These are phyloP conservation scores for Phialophora expanda DNA, from an alignment of 2,329 filamentous ascomycete genomes.

Conservation along the genomic window DNA sequence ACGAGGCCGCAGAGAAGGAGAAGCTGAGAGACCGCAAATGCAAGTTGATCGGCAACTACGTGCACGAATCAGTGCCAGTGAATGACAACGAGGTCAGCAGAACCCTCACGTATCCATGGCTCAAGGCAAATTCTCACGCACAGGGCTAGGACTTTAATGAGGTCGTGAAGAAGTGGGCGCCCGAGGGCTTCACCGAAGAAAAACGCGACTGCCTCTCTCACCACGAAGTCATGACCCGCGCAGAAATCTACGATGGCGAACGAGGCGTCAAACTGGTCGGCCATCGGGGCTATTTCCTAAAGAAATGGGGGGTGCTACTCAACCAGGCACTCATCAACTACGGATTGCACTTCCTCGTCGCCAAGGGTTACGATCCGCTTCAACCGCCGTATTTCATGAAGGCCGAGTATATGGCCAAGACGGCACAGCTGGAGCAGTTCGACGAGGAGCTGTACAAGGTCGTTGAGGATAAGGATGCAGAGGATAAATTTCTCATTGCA, in stretches of 20 bases:
- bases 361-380: conserved; percentile 79
- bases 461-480: conserved; percentile 78
- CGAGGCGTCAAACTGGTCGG: conserved; percentile 93
- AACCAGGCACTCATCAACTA: conserved; percentile 96
- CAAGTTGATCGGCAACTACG: conserved; percentile 85
- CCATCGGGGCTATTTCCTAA: conserved; percentile 91
- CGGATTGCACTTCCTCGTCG: conserved; percentile 83
- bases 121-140: conserved; percentile 38
- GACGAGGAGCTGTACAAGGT: conserved; percentile 99
- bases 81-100: conserved; percentile 74
- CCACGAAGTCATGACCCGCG: conserved; percentile 85
- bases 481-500: conserved; percentile 82
- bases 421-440: conserved; percentile 94
- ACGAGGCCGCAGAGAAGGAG: conserved; percentile 77
- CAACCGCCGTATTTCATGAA: conserved; percentile 95
- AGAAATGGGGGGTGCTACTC: conserved; percentile 84
- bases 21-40: conserved; percentile 75
- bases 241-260: conserved; percentile 92
- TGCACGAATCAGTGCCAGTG: conserved; percentile 84
- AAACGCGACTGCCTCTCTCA: conserved; percentile 84
- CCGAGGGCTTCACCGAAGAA: conserved; percentile 73
- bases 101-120: neutral
- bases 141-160: conserved; percentile 72
- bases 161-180: conserved; percentile 77
- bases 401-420: conserved; percentile 96